Evolutionary conservation across 179 eudicot genomes (phyloP), one percentile per base, ranked within the genome.

Genomic region (Sideroxylon spinosum): DNA sequence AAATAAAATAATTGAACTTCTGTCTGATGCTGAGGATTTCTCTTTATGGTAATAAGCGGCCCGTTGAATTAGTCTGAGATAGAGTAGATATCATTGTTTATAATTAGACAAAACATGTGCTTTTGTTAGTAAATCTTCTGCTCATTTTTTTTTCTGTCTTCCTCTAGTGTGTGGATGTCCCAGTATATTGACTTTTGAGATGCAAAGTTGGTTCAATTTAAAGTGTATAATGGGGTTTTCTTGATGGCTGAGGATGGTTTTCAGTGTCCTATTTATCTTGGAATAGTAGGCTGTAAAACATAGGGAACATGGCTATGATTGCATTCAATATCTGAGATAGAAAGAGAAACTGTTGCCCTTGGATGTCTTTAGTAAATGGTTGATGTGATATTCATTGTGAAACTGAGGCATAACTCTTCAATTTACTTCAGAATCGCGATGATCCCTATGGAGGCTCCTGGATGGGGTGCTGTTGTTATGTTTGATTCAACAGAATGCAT

Each of bases 21-120:
- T 83, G 23, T 84, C 91, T 73, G 92, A 90, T 72, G 91, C 94
- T 44, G 81, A 87, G 59, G 86, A 82, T 83, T 86, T 92, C 23
- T 84, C 82, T 68, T 76, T 91, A 57, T 84, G 97, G 98, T 94
- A 85, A 84, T 83, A 29, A 73, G 16, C 53, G 73, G 46, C 37
- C 66, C 46, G 68, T 44, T 76, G 13, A 49, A 53, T 66, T 62
- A 37, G 4, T 66, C 53, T 59, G 7, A 8, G 16, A 44, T 7
- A 22, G 37, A 44, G 29, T 55, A 7, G 2, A 60, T 37, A 32
- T 28, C 19, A 1, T 70, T 57, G n/a, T 9, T 68, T 28, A 29
- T 14, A 50, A 50, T 52, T 19, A 17, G 19, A 4, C 68, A 67
- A 32, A 37, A 32, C 71, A 37, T 4, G 37, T 3, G 16, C 14